Evolutionary conservation across 306 rosid genomes (phyloP).

Genomic region (Trifolium fragiferum): DNA sequence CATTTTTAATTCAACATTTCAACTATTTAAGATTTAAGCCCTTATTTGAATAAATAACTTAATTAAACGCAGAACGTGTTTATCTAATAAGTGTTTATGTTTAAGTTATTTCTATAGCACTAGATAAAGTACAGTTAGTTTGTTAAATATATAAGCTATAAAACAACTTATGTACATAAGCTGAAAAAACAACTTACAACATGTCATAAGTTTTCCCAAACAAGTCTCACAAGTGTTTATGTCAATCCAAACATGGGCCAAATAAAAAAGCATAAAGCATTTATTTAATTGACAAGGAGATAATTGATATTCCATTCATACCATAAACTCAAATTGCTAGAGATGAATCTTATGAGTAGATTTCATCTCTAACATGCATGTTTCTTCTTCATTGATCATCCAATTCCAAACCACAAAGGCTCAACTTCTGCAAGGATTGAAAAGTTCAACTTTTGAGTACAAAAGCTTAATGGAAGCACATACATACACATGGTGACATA

Average conservation of each 20-base stretch:
- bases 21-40: not conserved
- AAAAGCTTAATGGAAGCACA: no score
- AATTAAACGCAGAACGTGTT: no score
- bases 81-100: no score
- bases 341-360: slow-evolving; percentile 2
- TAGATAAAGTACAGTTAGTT: not conserved
- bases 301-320: slow-evolving; percentile 4
- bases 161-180: no score
- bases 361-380: slow-evolving; percentile 22
- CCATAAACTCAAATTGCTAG: slow-evolving; percentile 24
- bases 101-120: not conserved
- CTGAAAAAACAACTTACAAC: no score
- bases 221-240: no score
- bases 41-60: not conserved
- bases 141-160: no score
- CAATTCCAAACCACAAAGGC: not conserved
- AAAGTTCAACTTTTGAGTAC: not conserved
- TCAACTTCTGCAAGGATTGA: not conserved
- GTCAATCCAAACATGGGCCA: not conserved
- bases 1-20: slow-evolving; percentile 2
- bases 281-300: not conserved
- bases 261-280: no score
- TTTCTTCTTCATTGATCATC: not conserved
- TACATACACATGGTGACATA: no score
- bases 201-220: not conserved